Conservation (phyloP, 768 basidiomycete genomes). For the Collybia nuda region DNA sequence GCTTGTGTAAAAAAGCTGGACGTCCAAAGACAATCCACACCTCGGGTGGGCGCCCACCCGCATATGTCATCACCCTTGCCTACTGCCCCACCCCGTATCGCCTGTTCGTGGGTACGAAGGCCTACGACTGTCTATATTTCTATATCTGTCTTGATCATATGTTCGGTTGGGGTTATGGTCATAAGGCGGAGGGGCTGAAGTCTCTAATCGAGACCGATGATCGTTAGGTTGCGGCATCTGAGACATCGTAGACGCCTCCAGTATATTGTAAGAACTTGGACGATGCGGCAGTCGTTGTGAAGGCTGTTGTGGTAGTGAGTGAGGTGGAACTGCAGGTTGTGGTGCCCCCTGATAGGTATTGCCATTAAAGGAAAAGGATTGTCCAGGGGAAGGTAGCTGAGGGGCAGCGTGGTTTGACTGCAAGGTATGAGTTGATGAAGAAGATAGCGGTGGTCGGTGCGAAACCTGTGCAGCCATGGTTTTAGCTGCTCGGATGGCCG, state of each 20-base stretch:
- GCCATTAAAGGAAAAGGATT: constrained; percentile 13
- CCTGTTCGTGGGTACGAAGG: not conserved
- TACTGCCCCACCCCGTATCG: not conserved
- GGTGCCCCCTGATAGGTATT: not conserved
- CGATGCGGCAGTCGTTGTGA: not conserved
- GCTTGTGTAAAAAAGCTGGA: too few species aligned
- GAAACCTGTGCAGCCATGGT: constrained; percentile 6
- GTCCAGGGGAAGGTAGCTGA: constrained; percentile 25
- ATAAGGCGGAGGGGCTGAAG: too few species aligned
- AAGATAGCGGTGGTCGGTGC: constrained; percentile 8
- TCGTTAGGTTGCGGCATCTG: too few species aligned
- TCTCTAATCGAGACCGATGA: too few species aligned
- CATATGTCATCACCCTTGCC: not conserved
- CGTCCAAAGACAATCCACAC: too few species aligned
- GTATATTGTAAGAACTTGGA: not conserved
- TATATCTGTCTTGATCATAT: not conserved
- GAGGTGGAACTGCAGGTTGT: too few species aligned
- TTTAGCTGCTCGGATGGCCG: constrained; percentile 22
- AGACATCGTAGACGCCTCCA: too few species aligned
- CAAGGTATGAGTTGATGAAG: not conserved
- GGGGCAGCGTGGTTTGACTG: constrained; percentile 9
- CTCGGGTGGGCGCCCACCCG: too few species aligned
- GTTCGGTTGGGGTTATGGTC: not conserved
- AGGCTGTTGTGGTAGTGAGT: not conserved
- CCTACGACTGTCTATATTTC: not conserved